Base-by-base conservation (phyloP, 257 asterid genomes). In the Rhazya stricta region DNA sequence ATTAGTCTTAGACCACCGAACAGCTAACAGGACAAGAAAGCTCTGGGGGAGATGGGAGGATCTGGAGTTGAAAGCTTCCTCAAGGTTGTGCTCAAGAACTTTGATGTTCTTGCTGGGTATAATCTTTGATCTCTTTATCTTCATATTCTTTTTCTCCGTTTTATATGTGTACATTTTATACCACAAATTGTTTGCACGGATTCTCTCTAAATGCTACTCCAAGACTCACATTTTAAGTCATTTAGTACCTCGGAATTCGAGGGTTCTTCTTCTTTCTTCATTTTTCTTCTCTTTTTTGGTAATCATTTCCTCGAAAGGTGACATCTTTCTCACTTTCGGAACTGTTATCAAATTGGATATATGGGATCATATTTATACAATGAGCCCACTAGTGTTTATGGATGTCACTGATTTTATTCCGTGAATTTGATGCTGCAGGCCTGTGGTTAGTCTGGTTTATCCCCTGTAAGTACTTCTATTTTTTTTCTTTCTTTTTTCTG, bases 41-140 rank as follows among this genome's bases (percentile, higher is more conserved):
- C 29, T 68, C 73, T 48, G 50, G 23, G 23, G 56, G 43, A 79
- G 27, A 91, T 89, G 97, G 93, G 91, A 70, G 91, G 98, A 82
- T 88, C 96, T 85, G 90, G 93, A 76, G 88, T 87, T n/a, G 88
- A 57, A 29, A 89, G 83, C 80, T 85, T 92, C 72, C 85, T 92
- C 75, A 92, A 89, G 81, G 72, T 92, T 53, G 45, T 92, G 25
- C 79, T 76, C 41, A 74, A 78, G 16, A 92, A 92, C 80, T 83
- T 92, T 80, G 98, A 89, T 78, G 71, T 92, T 76, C 90, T 93
- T 72, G 98, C 94, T 60, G 93, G 97, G 98, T 89, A 86, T 23
- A 51, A 39, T 46, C 71, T 71, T 23, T 46, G 51, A n/a, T 36
- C 72, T 34, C 68, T 67, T 30, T 54, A 29, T 0, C 29, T 43